phyloP scores from a whole-genome alignment of 208 protist genomes.

The Blechomonas ayalai region DNA sequence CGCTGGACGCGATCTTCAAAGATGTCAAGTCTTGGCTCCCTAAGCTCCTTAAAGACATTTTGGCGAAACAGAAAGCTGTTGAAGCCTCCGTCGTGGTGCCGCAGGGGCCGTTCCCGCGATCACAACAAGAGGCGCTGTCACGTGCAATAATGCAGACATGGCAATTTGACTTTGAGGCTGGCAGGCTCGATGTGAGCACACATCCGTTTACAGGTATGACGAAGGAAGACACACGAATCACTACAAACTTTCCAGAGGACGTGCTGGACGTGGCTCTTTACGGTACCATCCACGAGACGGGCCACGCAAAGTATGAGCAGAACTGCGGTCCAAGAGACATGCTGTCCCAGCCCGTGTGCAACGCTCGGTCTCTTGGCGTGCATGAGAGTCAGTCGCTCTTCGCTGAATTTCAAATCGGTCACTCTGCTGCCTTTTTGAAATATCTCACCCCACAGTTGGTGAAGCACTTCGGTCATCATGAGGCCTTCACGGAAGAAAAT shows the following conservation, averaged over 20 bases:
- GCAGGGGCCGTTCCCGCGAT: slow-evolving; percentile 30
- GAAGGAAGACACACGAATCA: slow-evolving; percentile 82
- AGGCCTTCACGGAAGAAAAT: slow-evolving; percentile 44
- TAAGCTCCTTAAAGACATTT: slow-evolving; percentile 56
- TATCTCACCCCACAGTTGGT: slow-evolving; percentile 35
- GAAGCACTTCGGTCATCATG: slow-evolving; percentile 41
- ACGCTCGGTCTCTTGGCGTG: slow-evolving; percentile 61
- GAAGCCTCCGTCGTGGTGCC: slow-evolving; percentile 14
- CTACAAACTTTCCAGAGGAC: slow-evolving; percentile 61
- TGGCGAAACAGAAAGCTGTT: slow-evolving; percentile 39
- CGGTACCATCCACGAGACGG: slow-evolving; percentile 79
- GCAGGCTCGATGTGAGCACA: slow-evolving; percentile 75
- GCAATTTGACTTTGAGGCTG: slow-evolving; percentile 76
- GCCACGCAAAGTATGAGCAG: slow-evolving; percentile 89
- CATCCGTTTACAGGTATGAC: slow-evolving; percentile 86
- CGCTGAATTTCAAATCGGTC: slow-evolving; percentile 69
- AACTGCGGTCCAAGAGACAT: slow-evolving; percentile 63
- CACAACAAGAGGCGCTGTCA: slow-evolving; percentile 51
- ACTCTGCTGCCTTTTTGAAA: slow-evolving; percentile 42
- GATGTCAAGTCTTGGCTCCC: slow-evolving; percentile 78
- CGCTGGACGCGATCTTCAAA: slow-evolving; percentile 60
- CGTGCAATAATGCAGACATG: slow-evolving; percentile 47
- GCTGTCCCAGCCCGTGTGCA: slow-evolving; percentile 49
- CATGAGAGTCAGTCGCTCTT: slow-evolving; percentile 91
- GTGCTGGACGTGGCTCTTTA: slow-evolving; percentile 47